Percentiles rank a stretch among this genome's conserved stretches.
phyloP scores from a whole-genome alignment of 2,329 filamentous ascomycete genomes.

The Calonectria montana region DNA sequence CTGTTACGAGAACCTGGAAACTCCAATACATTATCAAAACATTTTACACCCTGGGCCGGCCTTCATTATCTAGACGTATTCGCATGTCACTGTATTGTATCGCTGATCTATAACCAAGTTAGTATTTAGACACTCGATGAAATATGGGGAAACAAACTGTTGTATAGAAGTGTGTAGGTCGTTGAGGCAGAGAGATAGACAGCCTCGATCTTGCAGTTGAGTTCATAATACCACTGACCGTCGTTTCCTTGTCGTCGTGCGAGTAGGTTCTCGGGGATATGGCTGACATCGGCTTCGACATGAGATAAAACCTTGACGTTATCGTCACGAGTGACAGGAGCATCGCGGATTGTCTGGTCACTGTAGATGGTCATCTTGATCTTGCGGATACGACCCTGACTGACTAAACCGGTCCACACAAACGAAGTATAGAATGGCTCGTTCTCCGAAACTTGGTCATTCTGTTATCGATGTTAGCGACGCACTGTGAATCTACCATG shows the following conservation, averaged over 20 bases:
- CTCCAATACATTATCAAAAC: slow-evolving; percentile 18
- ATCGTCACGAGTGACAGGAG: slow-evolving; percentile 50
- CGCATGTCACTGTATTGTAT: slow-evolving; percentile 55
- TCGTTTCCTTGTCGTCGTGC: slow-evolving; percentile 49
- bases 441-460: slow-evolving; percentile 54
- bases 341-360: slow-evolving; percentile 44
- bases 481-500: background rate
- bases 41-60: background rate
- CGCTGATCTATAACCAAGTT: slow-evolving; percentile 47
- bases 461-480: slow-evolving; percentile 36
- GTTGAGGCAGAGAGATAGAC: slow-evolving; percentile 56
- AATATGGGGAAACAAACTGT: slow-evolving; percentile 46
- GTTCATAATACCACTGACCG: slow-evolving; percentile 53
- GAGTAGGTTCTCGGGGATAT: slow-evolving; percentile 53
- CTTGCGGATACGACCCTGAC: slow-evolving; percentile 46
- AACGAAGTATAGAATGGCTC: slow-evolving; percentile 50
- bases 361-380: slow-evolving; percentile 53
- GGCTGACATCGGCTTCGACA: slow-evolving; percentile 54
- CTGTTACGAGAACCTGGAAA: slow-evolving; percentile 10
- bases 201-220: slow-evolving; percentile 54
- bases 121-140: slow-evolving; percentile 16
- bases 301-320: slow-evolving; percentile 51
- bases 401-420: slow-evolving; percentile 47
- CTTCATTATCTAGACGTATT: slow-evolving; percentile 51
- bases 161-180: slow-evolving; percentile 56